phyloP scores from a whole-genome alignment of 352 stramenopile species.

The Halophytophthora batemanensis region DNA sequence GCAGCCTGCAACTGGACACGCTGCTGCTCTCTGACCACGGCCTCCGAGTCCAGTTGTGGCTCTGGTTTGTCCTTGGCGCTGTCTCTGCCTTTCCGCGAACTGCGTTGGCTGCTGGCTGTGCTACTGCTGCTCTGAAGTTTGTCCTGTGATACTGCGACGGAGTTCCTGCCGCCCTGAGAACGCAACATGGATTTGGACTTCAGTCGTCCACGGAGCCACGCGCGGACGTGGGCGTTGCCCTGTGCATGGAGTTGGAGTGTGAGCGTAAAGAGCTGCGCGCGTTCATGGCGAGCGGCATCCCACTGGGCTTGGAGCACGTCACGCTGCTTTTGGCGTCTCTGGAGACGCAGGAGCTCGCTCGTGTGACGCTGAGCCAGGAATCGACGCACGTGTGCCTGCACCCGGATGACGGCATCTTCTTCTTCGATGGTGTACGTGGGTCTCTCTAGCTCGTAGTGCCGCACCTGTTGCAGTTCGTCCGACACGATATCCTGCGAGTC shows the following conservation, averaged over 20 bases:
- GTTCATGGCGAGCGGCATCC: constrained; percentile 34
- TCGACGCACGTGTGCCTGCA: constrained; percentile 39
- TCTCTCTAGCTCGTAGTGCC: constrained; percentile 29
- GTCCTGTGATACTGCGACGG: constrained; percentile 2
- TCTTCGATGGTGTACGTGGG: constrained; percentile 64
- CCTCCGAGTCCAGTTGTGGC: background rate
- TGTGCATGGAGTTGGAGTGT: constrained; percentile 19
- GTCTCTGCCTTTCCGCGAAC: constrained; percentile 9
- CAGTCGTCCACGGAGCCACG: constrained; percentile 14
- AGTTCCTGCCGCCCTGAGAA: background rate
- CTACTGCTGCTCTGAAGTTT: background rate
- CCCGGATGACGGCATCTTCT: constrained; percentile 41
- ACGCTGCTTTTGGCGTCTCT: constrained; percentile 26
- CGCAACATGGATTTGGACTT: constrained; percentile 13
- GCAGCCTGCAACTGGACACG: constrained; percentile 11
- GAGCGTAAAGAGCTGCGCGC: constrained; percentile 47
- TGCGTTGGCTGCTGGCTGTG: background rate
- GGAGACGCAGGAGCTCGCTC: constrained; percentile 21
- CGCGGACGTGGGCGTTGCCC: constrained; percentile 14
- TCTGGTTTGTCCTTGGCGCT: background rate
- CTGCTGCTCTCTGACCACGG: constrained; percentile 5
- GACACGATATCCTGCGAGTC: background rate
- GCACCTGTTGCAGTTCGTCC: constrained; percentile 19
- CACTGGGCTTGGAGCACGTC: constrained; percentile 38
- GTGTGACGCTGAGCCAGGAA: constrained; percentile 41